phyloP scores from a whole-genome alignment of 805 yeast genomes.

The Hanseniaspora taiwanica region DNA sequence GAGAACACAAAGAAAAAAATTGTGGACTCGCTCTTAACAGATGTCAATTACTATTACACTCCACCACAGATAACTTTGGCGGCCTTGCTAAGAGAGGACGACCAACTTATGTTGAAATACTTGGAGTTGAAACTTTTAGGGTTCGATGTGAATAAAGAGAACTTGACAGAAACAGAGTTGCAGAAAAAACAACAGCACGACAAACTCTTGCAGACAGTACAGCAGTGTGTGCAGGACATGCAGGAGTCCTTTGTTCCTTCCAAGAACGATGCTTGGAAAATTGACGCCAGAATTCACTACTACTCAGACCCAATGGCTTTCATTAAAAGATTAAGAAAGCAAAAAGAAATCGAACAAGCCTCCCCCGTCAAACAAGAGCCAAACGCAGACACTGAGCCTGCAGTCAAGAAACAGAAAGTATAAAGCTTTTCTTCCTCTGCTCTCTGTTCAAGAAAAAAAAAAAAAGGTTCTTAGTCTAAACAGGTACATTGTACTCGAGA shows the following conservation, averaged over 20 bases:
- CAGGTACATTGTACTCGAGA: no score
- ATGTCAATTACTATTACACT: constrained; percentile 62
- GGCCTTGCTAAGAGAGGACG: constrained; percentile 57
- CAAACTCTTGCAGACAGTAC: constrained; percentile 32
- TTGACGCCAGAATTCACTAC: constrained; percentile 52
- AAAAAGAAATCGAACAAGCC: constrained; percentile 15
- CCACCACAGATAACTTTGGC: constrained; percentile 96
- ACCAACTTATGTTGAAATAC: constrained; percentile 50
- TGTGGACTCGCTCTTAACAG: constrained; percentile 59
- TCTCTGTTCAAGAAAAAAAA: no score
- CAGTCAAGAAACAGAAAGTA: constrained; percentile 3
- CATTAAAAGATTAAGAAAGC: constrained; percentile 40
- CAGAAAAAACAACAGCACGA: constrained; percentile 18
- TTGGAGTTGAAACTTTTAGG: constrained; percentile 46
- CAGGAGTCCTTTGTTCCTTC: constrained; percentile 32
- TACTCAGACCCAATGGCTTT: constrained; percentile 45
- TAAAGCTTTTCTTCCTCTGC: no score
- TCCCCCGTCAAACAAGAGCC: no score
- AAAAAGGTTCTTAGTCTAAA: no score
- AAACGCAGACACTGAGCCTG: constrained; percentile 7
- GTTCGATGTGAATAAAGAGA: constrained; percentile 9
- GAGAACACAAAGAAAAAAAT: constrained; percentile 56
- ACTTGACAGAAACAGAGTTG: constrained; percentile 6
- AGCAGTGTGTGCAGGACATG: constrained; percentile 35
- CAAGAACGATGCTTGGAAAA: constrained; percentile 46